These are phyloP conservation scores for Rhodotorula graminis DNA, from an alignment of 768 basidiomycete species.

Conservation along the genomic window DNA sequence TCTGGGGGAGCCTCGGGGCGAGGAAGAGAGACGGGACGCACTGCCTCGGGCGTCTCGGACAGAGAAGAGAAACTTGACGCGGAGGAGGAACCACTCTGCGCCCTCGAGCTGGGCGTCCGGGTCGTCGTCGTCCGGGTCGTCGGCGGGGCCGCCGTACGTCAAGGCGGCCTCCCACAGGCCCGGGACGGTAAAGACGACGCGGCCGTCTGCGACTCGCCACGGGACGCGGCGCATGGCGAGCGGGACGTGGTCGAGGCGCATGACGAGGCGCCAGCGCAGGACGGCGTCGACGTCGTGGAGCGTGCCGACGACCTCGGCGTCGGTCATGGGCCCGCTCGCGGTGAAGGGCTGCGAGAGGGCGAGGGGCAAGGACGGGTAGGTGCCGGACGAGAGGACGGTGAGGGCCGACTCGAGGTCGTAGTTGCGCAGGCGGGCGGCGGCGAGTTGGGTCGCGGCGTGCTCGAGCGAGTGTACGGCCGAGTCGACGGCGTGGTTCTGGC, in stretches of 20 bases:
- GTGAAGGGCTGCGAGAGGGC: conserved; percentile 41
- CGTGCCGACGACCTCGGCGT: conserved; percentile 62
- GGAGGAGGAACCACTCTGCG: conserved; percentile 59
- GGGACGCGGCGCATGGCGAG: conserved; percentile 60
- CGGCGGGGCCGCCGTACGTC: conserved; percentile 58
- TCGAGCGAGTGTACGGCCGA: conserved; percentile 61
- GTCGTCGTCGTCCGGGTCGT: conserved; percentile 36
- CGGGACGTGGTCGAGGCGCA: conserved; percentile 70
- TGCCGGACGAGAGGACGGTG: conserved; percentile 78
- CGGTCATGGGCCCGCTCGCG: conserved; percentile 38
- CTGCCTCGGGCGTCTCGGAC: conserved; percentile 45
- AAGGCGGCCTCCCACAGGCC: conserved; percentile 69
- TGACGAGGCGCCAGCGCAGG: conserved; percentile 69
- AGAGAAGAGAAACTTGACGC: conserved; percentile 61
- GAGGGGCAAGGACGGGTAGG: conserved; percentile 75
- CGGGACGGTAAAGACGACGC: conserved; percentile 68
- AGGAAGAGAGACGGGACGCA: conserved; percentile 28
- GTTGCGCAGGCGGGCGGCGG: conserved; percentile 81
- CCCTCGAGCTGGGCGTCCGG: conserved; percentile 47
- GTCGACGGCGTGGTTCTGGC: conserved; percentile 79
- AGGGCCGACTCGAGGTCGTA: conserved; percentile 88
- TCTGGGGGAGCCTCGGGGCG: background rate
- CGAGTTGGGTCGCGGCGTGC: conserved; percentile 64
- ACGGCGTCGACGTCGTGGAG: conserved; percentile 68
- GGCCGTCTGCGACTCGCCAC: conserved; percentile 69